These are phyloP conservation scores for Nannizziopsis arthrosporioides DNA, from an alignment of 2,329 filamentous ascomycete genomes.

Conservation along the genomic window DNA sequence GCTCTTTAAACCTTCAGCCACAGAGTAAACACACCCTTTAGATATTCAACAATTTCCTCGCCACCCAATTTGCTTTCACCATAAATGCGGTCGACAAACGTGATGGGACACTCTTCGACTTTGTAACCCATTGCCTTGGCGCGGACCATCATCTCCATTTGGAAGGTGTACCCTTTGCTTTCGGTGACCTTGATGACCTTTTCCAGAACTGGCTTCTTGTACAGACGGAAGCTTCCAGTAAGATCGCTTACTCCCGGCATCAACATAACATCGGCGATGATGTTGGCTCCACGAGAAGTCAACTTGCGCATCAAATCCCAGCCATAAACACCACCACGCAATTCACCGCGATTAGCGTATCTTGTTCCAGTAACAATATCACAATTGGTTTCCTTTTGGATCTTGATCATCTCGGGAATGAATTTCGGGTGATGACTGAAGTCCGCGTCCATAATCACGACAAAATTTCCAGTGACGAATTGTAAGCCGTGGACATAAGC, in stretches of 20 bases:
- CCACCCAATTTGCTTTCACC: constrained; percentile 91
- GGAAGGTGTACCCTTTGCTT: constrained; percentile 96
- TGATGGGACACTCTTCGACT: constrained; percentile 91
- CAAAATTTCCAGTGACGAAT: constrained; percentile 81
- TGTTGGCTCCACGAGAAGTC: constrained; percentile 64
- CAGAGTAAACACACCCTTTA: constrained; percentile 67
- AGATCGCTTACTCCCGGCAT: constrained; percentile 89
- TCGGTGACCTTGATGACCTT: constrained; percentile 84
- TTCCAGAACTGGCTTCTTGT: constrained; percentile 80
- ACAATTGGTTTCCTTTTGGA: constrained; percentile 66
- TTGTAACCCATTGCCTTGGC: constrained; percentile 92
- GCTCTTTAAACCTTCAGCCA: constrained; percentile 61
- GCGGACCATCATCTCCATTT: constrained; percentile 99
- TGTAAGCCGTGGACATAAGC: constrained; percentile 92
- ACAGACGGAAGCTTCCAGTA: constrained; percentile 87
- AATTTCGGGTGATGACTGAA: constrained; percentile 99
- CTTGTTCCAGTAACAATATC: constrained; percentile 96
- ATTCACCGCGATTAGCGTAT: constrained; percentile 61
- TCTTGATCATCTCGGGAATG: constrained; percentile 82
- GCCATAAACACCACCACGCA: constrained; percentile 69
- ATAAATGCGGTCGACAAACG: constrained; percentile 89
- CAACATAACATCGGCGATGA: constrained; percentile 90
- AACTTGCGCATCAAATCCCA: constrained; percentile 87
- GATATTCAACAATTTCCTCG: constrained; percentile 92
- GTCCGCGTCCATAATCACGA: constrained; percentile 99